Evolutionary conservation across 768 basidiomycete genomes (phyloP).

Genomic region (Tricholoma hemisulphureum): DNA sequence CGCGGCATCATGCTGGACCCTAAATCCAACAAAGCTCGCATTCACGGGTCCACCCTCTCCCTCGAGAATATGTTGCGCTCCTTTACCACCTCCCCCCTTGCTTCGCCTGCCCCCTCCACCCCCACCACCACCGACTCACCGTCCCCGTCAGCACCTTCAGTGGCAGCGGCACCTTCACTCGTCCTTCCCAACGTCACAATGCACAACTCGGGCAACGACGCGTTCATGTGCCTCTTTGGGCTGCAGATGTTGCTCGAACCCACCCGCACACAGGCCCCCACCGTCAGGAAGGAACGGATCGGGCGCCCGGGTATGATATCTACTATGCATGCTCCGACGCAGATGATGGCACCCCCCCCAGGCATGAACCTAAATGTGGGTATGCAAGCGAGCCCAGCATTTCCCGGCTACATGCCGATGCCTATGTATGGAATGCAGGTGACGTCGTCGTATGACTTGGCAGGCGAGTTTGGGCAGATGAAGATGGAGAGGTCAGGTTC

Average conservation of each 20-base stretch:
- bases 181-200: conserved; percentile 43
- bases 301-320: conserved; percentile 4
- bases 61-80: conserved; percentile 64
- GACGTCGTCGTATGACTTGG: conserved; percentile 30
- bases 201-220: conserved; percentile 82
- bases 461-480: conserved; percentile 43
- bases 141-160: conserved; percentile 9
- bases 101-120: conserved; percentile 13
- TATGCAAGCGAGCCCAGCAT: neutral
- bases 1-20: conserved; percentile 64
- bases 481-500: conserved; percentile 14
- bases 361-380: conserved; percentile 12
- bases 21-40: conserved; percentile 51
- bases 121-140: conserved; percentile 14
- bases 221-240: conserved; percentile 64
- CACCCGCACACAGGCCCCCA: conserved; percentile 36
- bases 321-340: too few species aligned
- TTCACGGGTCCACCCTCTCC: conserved; percentile 54
- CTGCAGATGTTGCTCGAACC: conserved; percentile 71
- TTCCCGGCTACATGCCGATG: neutral
- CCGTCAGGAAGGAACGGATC: conserved; percentile 28
- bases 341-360: conserved; percentile 2
- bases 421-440: conserved; percentile 6
- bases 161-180: conserved; percentile 11
- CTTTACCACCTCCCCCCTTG: conserved; percentile 40